Percentiles rank a stretch among this genome's conserved stretches.
These are phyloP conservation scores for Ophiostoma montium DNA, from an alignment of 2,329 filamentous ascomycete species.

Conservation along the genomic window DNA sequence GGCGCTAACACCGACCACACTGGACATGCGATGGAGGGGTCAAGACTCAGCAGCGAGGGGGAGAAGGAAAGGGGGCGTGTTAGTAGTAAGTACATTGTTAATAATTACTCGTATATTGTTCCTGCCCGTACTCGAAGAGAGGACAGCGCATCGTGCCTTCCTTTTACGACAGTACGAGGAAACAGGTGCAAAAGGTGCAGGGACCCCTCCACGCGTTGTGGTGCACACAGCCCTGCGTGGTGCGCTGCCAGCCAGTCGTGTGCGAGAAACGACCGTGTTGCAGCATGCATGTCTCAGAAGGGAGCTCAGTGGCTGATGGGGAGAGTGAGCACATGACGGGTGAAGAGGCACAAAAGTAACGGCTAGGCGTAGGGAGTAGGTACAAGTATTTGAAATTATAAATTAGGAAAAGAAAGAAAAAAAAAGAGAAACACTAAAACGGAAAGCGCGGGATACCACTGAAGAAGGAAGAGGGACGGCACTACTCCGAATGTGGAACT, in stretches of 20 bases:
- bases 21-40: background rate
- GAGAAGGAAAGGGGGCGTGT: too few species aligned
- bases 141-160: background rate
- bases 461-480: background rate
- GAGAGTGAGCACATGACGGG: too few species aligned
- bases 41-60: too few species aligned
- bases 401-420: background rate
- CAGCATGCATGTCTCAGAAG: background rate
- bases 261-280: background rate
- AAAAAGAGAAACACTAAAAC: background rate
- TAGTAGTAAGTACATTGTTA: too few species aligned
- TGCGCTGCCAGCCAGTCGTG: constrained; percentile 5
- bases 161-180: background rate
- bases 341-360: background rate
- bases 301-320: background rate
- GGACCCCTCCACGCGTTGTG: background rate
- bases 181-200: too few species aligned
- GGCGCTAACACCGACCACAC: constrained; percentile 5
- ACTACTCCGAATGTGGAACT: background rate
- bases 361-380: too few species aligned
- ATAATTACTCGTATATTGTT: too few species aligned
- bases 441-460: too few species aligned
- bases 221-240: constrained; percentile 3
- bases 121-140: background rate
- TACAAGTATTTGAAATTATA: too few species aligned